phyloP scores from a whole-genome alignment of 2,329 filamentous ascomycete genomes.

The Aspergillus novofumigatus region DNA sequence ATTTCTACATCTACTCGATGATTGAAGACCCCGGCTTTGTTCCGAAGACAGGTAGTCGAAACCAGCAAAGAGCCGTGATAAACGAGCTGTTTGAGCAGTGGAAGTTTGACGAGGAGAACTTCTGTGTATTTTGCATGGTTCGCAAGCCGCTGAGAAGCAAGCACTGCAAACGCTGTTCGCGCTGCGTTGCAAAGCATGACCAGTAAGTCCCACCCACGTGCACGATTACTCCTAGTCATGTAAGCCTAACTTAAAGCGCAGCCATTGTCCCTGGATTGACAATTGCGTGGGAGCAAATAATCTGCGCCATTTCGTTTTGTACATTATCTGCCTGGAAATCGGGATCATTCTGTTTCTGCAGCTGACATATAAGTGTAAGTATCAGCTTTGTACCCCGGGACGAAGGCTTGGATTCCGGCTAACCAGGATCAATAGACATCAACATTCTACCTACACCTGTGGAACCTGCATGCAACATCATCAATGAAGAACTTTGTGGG shows the following conservation, averaged over 20 bases:
- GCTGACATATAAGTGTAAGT: slow-evolving; percentile 68
- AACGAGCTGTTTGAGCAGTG: slow-evolving; percentile 78
- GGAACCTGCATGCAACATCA: slow-evolving; percentile 61
- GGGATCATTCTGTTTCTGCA: slow-evolving; percentile 71
- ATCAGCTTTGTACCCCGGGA: not conserved
- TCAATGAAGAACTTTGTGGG: slow-evolving; percentile 71
- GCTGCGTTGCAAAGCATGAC: slow-evolving; percentile 93
- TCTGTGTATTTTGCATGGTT: slow-evolving; percentile 93
- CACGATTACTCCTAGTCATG: not conserved
- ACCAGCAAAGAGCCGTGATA: slow-evolving; percentile 83
- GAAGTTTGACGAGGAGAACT: slow-evolving; percentile 92
- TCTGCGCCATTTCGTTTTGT: slow-evolving; percentile 90
- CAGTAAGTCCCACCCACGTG: slow-evolving; percentile 61
- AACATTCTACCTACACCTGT: slow-evolving; percentile 52
- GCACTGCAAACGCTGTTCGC: slow-evolving; percentile 85
- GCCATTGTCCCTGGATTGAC: slow-evolving; percentile 96
- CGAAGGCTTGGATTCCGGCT: slow-evolving; percentile 1
- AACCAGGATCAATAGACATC: slow-evolving; percentile 52
- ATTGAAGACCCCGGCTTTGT: slow-evolving; percentile 86
- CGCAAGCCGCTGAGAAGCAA: slow-evolving; percentile 89
- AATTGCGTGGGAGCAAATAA: slow-evolving; percentile 97
- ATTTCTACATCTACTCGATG: slow-evolving; percentile 88
- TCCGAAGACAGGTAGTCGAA: slow-evolving; percentile 82
- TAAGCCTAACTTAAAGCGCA: slow-evolving; percentile 34
- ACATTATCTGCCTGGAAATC: slow-evolving; percentile 71